These are phyloP conservation scores for Sphenostylis stenocarpa DNA, from an alignment of 306 rosid species.

Conservation along the genomic window DNA sequence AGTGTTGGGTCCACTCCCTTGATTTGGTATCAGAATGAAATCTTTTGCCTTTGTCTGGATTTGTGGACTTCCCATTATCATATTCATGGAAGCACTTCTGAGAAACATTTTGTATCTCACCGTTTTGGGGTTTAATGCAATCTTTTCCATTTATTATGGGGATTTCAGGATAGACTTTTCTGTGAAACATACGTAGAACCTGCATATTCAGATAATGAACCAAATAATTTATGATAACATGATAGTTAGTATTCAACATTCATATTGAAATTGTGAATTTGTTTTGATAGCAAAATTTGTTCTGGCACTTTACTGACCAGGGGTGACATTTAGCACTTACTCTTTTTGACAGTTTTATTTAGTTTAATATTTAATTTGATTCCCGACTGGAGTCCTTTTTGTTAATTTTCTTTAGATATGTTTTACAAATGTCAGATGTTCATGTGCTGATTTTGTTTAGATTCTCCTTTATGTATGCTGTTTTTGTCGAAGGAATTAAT, in stretches of 20 bases:
- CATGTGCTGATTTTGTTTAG: neutral
- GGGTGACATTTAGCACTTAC: neutral
- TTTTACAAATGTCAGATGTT: slow-evolving; percentile 16
- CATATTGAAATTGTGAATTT: neutral
- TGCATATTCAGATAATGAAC: slow-evolving; percentile 45
- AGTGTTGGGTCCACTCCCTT: slow-evolving; percentile 38
- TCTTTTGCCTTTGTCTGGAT: slow-evolving; percentile 35
- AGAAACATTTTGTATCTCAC: slow-evolving; percentile 37
- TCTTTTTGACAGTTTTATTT: neutral
- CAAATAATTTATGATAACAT: slow-evolving; percentile 9
- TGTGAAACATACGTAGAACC: slow-evolving; percentile 68
- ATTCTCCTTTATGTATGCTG: neutral
- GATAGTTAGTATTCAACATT: neutral
- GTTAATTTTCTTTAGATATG: slow-evolving; percentile 9
- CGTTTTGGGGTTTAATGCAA: slow-evolving; percentile 36
- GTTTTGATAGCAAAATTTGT: neutral
- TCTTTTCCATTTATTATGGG: slow-evolving; percentile 40
- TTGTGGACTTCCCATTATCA: slow-evolving; percentile 34
- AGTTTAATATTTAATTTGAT: neutral
- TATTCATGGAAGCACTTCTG: slow-evolving; percentile 30
- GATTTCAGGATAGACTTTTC: slow-evolving; percentile 73
- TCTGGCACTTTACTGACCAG: neutral
- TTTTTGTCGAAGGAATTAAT: neutral
- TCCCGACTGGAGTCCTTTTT: too few species aligned
- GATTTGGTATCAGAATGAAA: slow-evolving; percentile 36